Evolutionary conservation across 305 asterid genomes (phyloP), one percentile per base, ranked within the genome.

Genomic region (Lippia alba): DNA sequence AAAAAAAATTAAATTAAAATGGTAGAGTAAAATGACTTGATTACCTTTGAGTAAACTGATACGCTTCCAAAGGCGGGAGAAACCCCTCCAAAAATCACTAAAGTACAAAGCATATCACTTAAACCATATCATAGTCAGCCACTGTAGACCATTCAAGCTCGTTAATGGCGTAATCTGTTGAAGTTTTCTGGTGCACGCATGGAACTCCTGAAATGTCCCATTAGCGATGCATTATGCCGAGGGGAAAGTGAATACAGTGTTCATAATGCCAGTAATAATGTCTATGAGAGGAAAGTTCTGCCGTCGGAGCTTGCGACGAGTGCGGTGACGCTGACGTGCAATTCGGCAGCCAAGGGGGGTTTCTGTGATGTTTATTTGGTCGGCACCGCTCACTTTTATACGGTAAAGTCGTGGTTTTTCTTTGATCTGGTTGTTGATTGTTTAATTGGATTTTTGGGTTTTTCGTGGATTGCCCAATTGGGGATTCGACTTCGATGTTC

Each of bases 291-390:
- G 82, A 94, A 79, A 77, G 78, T 76, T 16, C 75, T 94, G 49
- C 95, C 96, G n/a, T 86, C 85, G 73, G 95, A 94, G 84, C 73
- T 94, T 51, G 78, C 87, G 16, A 79, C 63, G 76, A 83, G 84
- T 55, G 90, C 75, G 70, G 74, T 88, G 79, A 81, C 66, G 66
- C 89, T 94, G 51, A 86, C 84, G 5, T 91, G 99, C 67, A 95
- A 89, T 7, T 88, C 97, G 50, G 1, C 85, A 14, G 96, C 89
- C 0, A 87, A 82, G 1, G 91, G 91, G 30, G 97, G 94, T 66
- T 67, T 81, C 68, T 91, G 97, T 71, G 95, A 94, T 72, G 95
- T 94, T 56, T 89, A 86, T 82, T 51, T 94, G 75, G 89, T 91
- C 46, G 97, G 99, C 39, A 94, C 97, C 3, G 91, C 89, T 18